Conservation (phyloP, 2,329 filamentous ascomycete species). For the Graphiopsis chlorocephala region DNA sequence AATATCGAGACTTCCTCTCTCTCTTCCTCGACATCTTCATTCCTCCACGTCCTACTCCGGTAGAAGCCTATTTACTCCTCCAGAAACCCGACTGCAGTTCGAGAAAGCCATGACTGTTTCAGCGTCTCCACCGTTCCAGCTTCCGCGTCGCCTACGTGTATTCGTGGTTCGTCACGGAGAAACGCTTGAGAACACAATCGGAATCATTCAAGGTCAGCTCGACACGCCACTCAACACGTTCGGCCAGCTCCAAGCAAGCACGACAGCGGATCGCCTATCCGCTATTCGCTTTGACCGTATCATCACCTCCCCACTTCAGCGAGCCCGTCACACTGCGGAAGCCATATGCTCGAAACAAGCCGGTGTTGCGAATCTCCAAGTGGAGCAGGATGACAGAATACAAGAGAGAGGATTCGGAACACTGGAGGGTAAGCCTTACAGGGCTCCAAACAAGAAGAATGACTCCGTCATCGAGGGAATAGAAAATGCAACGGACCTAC, state of each 20-base stretch:
- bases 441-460: not conserved
- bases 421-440: not conserved
- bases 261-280: not conserved
- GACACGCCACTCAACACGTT: not conserved
- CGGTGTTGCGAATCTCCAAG: not conserved
- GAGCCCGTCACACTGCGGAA: not conserved
- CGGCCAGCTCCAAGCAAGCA: not conserved
- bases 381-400: constrained; percentile 2
- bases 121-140: not conserved
- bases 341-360: not conserved
- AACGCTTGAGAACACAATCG: not conserved
- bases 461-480: not conserved
- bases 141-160: not conserved
- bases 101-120: not conserved
- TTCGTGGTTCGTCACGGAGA: not conserved
- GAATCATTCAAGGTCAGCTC: not conserved
- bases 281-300: not conserved
- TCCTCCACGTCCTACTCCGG: not conserved
- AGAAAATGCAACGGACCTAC: not conserved
- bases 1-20: not conserved
- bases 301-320: not conserved
- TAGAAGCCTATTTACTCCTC: not conserved
- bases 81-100: not conserved
- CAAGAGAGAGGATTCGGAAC: not conserved
- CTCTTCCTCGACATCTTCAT: not conserved